Evolutionary conservation across 2,329 filamentous ascomycete species (phyloP), one percentile per base, ranked within the genome.

Genomic region (Fusarium multiceps): DNA sequence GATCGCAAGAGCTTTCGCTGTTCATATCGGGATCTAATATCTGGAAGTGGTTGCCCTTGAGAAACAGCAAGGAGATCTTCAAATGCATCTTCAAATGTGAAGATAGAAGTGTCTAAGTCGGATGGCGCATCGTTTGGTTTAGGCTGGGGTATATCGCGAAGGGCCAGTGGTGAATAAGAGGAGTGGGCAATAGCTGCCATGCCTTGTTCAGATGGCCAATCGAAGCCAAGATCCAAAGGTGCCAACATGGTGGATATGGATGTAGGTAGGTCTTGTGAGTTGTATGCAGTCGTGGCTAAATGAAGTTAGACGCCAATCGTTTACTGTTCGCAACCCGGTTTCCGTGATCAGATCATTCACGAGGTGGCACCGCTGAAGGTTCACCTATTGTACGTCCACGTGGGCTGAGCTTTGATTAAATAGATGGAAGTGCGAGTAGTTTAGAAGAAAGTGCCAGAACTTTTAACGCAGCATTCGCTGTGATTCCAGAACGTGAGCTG

Each of bases 1-100:
- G 77, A 75, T 23, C 75, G 74, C 43, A 83, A 73, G 14, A 82
- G 75, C 60, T 73, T 77, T 49, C 79, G 77, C 66, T 81, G 78
- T 34, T 79, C 72, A 56, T 80, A 75, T 46, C 77, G 77, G 3
- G 71, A 74, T 14, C 70, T 67, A 23, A 86, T 81, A 21, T 83
- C 79, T 7, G 80, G 79, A 21, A 88, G 75, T 4, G 77, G 75
- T 9, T 79, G 77, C 6, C 82, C 82, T 16, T 81, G 80, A n/a
- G 80, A 81, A 20, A 82, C 81, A n/a, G 79, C 78, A 14, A 89
- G 78, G 18, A 89, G 81, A 66, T 89, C 87, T 71, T 89, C 86
- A 65, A 88, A 88, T 48, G 87, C 86, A 68, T 88, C 86, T 32
- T 84, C 80, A 68, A 87, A 89, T 11, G 84, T 86, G 71, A 87